Evolutionary conservation across 805 yeast genomes (phyloP).

Genomic region (Starmerella powellii): DNA sequence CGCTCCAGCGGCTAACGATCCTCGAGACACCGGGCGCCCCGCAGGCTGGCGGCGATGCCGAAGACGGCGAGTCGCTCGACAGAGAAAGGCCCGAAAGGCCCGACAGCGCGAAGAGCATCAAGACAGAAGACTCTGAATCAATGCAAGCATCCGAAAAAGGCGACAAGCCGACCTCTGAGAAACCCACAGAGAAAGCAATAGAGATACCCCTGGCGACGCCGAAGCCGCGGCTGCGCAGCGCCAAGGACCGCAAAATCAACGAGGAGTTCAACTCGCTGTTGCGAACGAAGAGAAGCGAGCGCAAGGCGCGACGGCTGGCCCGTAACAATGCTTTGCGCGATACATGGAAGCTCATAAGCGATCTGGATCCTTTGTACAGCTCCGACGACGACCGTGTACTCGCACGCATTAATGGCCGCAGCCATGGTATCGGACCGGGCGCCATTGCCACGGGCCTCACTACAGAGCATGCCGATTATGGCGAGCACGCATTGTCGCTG

Average conservation of each 20-base stretch:
- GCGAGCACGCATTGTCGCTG: conserved; percentile 13
- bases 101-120: no score
- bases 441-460: conserved; percentile 21
- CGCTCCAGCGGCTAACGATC: conserved; percentile 30
- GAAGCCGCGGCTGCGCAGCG: conserved; percentile 17
- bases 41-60: not conserved
- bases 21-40: conserved; percentile 16
- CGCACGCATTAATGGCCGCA: conserved; percentile 4
- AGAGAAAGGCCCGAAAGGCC: not conserved
- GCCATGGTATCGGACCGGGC: conserved; percentile 14
- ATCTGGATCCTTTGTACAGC: conserved; percentile 28
- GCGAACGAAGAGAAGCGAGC: conserved; percentile 20
- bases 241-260: conserved; percentile 14
- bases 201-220: conserved; percentile 10
- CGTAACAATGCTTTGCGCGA: conserved; percentile 23
- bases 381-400: conserved; percentile 27
- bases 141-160: no score
- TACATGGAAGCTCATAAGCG: conserved; percentile 25
- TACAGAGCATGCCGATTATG: conserved; percentile 14
- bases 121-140: no score
- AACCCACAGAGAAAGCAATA: not conserved
- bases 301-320: conserved; percentile 19
- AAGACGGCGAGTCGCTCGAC: not conserved
- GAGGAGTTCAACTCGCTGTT: conserved; percentile 19
- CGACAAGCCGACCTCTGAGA: not conserved